A percentile compares a stretch with the other conserved stretches of the same genome.
Evolutionary conservation across 148 eudicot genomes (phyloP).

Genomic region (Selenicereus undatus): DNA sequence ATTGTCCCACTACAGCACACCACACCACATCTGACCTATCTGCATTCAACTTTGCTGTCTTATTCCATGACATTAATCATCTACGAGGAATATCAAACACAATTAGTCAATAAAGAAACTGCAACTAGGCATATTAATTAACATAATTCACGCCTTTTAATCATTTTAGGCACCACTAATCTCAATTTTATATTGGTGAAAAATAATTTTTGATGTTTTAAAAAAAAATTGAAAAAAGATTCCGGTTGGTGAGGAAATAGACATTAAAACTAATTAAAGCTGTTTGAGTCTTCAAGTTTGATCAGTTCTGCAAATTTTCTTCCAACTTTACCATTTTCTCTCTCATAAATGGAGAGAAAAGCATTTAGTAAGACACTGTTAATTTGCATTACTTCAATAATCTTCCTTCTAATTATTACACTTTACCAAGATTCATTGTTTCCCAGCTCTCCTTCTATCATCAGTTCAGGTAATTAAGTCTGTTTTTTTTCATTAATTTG

Average conservation of each 20-base stretch:
- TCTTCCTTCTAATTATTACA: conserved; percentile 7
- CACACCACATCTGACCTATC: neutral
- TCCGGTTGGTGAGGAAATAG: neutral
- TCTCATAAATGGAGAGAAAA: neutral
- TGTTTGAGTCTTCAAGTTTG: too few relatives aligned
- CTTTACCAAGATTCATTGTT: conserved; percentile 6
- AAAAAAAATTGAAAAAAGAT: neutral
- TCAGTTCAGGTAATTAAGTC: conserved; percentile 11
- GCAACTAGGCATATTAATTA: neutral
- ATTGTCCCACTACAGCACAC: neutral
- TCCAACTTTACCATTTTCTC: neutral
- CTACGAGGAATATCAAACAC: too few relatives aligned
- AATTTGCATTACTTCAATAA: neutral
- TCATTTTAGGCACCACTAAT: too few relatives aligned
- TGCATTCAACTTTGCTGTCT: neutral
- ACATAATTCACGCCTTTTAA: too few relatives aligned
- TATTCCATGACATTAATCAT: neutral
- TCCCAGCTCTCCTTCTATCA: neutral
- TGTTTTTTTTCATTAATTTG: neutral
- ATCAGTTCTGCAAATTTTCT: neutral
- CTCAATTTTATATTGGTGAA: too few relatives aligned
- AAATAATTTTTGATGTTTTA: too few relatives aligned
- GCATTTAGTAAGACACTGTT: neutral
- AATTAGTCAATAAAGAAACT: neutral
- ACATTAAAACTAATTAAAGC: neutral